Evolutionary conservation across 2,329 filamentous ascomycete genomes (phyloP), one percentile per base, ranked within the genome.

Genomic region (Beauveria varroae): DNA sequence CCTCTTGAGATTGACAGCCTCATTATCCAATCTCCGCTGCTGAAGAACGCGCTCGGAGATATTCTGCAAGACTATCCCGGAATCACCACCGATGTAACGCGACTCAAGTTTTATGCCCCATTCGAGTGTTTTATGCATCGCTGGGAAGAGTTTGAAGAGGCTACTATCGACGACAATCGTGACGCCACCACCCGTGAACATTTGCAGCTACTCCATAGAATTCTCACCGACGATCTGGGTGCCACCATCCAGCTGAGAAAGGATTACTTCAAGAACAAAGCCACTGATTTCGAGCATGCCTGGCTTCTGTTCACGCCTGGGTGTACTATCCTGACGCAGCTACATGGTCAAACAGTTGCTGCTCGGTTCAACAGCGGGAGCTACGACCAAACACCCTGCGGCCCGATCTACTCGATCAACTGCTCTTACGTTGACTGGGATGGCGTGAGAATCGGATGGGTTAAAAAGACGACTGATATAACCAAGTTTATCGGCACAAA

Each of bases 251-350:
- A 58, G 56, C 24, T 58, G 24, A 87, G 93, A 66, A 84, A 86
- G 63, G 92, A 96, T 72, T 96, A 91, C 68, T 84, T 85, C 1
- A 81, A 89, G 24, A 86, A 82, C 37, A 93, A 93, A 71, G 85
- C 91, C 44, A 95, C 96, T 70, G 95, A 91, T 0, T 96, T 93
- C 67, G 90, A 96, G 62, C 81, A 96, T 3, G 77, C 95, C 1
- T 96, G 92, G 92, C 90, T 91, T 0, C 76, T 96, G 3, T 96
- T 89, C 81, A 96, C 95, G 69, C 92, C 92, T 0, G 90, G 91
- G 67, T 91, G 90, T 0, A 83, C 96, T 22, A 88, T 86, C 1
- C 93, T 88, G 70, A 85, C 88, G 0, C 83, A 85, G 0, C 93
- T 90, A 0, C 96, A 96, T 64, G 89, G 89, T 2, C 86, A 85